phyloP scores from a whole-genome alignment of 1,139 yeast species.

The Geotrichum candidum region DNA sequence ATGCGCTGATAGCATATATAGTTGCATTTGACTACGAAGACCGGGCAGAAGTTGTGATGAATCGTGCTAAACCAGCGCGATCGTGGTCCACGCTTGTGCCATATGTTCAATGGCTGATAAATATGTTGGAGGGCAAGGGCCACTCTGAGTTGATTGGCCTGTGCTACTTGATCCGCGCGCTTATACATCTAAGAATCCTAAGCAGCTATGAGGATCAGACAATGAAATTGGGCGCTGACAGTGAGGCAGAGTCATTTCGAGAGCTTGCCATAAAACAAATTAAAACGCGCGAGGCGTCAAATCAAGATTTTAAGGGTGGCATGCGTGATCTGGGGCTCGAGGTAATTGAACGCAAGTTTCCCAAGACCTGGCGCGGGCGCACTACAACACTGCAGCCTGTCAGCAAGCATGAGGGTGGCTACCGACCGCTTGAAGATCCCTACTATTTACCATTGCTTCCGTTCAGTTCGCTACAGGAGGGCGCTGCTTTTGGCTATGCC shows the following conservation, averaged over 20 bases:
- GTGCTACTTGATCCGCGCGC: slow-evolving; percentile 35
- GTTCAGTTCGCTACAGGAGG: slow-evolving; percentile 38
- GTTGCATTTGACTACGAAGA: slow-evolving; percentile 41
- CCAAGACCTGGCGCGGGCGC: slow-evolving; percentile 31
- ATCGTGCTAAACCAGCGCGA: slow-evolving; percentile 27
- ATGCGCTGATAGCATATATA: slow-evolving; percentile 36
- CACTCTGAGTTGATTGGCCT: slow-evolving; percentile 30
- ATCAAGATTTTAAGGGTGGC: slow-evolving; percentile 34
- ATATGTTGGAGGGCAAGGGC: slow-evolving; percentile 24
- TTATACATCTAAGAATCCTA: slow-evolving; percentile 33
- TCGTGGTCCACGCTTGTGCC: slow-evolving; percentile 38
- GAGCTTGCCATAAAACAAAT: slow-evolving; percentile 18
- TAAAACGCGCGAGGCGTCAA: slow-evolving; percentile 25
- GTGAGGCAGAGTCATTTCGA: slow-evolving; percentile 11
- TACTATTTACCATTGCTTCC: slow-evolving; percentile 37
- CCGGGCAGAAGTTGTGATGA: slow-evolving; percentile 28
- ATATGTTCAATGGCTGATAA: slow-evolving; percentile 30
- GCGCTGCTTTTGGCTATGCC: slow-evolving; percentile 37
- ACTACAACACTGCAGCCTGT: slow-evolving; percentile 20
- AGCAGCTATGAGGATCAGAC: slow-evolving; percentile 18
- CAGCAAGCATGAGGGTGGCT: slow-evolving; percentile 27
- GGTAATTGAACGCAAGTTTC: slow-evolving; percentile 27
- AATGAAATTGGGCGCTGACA: slow-evolving; percentile 1
- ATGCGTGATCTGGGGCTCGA: slow-evolving; percentile 28
- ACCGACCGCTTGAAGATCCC: slow-evolving; percentile 35